These are phyloP conservation scores for Kodamaea plutei DNA, from an alignment of 1,139 yeast species.

Conservation along the genomic window DNA sequence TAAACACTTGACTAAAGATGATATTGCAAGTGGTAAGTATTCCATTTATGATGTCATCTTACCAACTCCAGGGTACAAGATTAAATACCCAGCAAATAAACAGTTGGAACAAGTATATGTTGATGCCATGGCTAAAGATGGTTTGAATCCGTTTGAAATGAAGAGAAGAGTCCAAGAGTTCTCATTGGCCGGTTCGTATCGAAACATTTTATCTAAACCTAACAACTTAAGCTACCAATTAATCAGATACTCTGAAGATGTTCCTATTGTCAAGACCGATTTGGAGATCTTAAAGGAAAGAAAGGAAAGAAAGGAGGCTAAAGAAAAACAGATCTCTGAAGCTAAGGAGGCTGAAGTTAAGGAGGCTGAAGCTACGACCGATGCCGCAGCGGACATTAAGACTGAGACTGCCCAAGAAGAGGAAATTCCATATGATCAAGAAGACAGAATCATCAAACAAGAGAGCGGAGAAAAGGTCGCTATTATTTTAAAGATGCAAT, in stretches of 20 bases:
- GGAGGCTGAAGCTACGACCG: constrained; percentile 16
- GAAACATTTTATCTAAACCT: constrained; percentile 72
- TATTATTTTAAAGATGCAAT: constrained; percentile 67
- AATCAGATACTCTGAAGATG: constrained; percentile 58
- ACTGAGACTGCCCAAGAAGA: constrained; percentile 9
- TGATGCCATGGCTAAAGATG: constrained; percentile 74
- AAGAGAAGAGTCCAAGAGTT: constrained; percentile 80
- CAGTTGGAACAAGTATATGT: constrained; percentile 59
- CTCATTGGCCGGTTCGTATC: constrained; percentile 86
- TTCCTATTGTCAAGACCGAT: constrained; percentile 79
- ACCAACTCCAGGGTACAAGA: constrained; percentile 93
- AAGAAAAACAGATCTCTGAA: constrained; percentile 5
- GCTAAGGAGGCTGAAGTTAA: no score
- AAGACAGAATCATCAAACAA: constrained; percentile 21
- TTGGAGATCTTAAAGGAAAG: constrained; percentile 56
- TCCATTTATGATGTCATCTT: constrained; percentile 80
- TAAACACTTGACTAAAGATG: constrained; percentile 68
- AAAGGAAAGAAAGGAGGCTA: constrained; percentile 32
- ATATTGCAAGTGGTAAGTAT: constrained; percentile 54
- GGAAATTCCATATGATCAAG: constrained; percentile 20
- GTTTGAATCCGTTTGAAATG: constrained; percentile 82
- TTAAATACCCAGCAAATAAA: constrained; percentile 72
- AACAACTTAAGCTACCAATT: constrained; percentile 58
- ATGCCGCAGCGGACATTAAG: constrained; percentile 13
- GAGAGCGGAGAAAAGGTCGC: constrained; percentile 53